phyloP scores from a whole-genome alignment of 2,329 filamentous ascomycete species.

The Ophiognomonia clavigignenti-juglandacearum region DNA sequence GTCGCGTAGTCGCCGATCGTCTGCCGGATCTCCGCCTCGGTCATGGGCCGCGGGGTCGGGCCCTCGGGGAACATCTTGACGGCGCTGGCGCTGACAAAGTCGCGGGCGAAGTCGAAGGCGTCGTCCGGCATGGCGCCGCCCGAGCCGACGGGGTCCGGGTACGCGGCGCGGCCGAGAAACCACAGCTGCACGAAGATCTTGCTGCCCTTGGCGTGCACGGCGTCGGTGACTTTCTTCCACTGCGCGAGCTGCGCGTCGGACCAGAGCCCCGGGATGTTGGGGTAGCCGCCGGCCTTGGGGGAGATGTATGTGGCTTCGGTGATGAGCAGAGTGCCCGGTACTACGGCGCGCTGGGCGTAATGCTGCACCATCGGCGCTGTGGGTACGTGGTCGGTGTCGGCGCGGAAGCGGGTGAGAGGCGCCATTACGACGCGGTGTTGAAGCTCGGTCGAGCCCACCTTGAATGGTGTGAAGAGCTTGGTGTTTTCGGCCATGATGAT shows the following conservation, averaged over 20 bases:
- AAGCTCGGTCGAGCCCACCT: slow-evolving; percentile 33
- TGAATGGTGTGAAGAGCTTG: slow-evolving; percentile 38
- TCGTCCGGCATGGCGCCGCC: slow-evolving; percentile 33
- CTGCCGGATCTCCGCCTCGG: slow-evolving; percentile 57
- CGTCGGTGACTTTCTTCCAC: slow-evolving; percentile 57
- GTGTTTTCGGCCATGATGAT: slow-evolving; percentile 17
- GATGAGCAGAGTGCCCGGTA: slow-evolving; percentile 45
- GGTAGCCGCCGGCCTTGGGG: slow-evolving; percentile 38
- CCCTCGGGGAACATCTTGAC: slow-evolving; percentile 42
- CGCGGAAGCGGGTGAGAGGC: slow-evolving; percentile 52
- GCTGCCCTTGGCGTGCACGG: slow-evolving; percentile 57
- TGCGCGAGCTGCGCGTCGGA: slow-evolving; percentile 49
- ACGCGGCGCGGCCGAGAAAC: slow-evolving; percentile 53
- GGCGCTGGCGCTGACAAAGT: slow-evolving; percentile 39
- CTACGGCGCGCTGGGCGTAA: slow-evolving; percentile 25
- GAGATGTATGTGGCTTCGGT: slow-evolving; percentile 54
- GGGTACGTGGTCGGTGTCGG: slow-evolving; percentile 32
- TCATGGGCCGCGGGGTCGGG: slow-evolving; percentile 58
- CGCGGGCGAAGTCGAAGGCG: slow-evolving; percentile 9
- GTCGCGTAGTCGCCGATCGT: slow-evolving; percentile 57
- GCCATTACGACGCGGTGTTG: slow-evolving; percentile 48
- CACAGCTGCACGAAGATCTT: slow-evolving; percentile 63
- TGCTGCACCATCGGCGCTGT: slow-evolving; percentile 19
- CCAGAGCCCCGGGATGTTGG: slow-evolving; percentile 53
- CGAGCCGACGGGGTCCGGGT: slow-evolving; percentile 26